Evolutionary conservation across 768 basidiomycete species (phyloP).

Genomic region (Mrakia hoshinonis): DNA sequence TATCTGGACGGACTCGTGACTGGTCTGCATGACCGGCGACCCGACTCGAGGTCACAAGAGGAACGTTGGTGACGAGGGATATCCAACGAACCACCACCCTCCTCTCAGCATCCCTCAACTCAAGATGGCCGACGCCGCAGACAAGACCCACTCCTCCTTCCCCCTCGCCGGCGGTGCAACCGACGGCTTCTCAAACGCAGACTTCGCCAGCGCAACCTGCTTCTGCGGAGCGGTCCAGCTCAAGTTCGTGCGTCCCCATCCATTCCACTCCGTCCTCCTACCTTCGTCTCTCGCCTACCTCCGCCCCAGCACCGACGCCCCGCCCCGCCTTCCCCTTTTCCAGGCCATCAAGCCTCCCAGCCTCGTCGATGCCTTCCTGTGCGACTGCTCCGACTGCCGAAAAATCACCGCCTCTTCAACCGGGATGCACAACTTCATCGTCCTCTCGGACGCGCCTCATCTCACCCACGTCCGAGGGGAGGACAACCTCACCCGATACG

Average conservation of each 20-base stretch:
- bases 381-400: constrained; percentile 37
- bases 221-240: constrained; percentile 35
- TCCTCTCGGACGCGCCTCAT: constrained; percentile 25
- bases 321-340: not conserved
- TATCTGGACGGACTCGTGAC: no score
- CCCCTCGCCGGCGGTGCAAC: constrained; percentile 21
- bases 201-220: constrained; percentile 35
- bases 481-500: constrained; percentile 32
- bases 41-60: no score
- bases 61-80: no score
- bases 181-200: constrained; percentile 33
- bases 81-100: not conserved
- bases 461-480: constrained; percentile 32
- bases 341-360: not conserved
- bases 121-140: not conserved
- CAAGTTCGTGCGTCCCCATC: constrained; percentile 29
- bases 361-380: constrained; percentile 30
- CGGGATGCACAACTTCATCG: constrained; percentile 37
- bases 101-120: not conserved
- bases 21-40: no score
- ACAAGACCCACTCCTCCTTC: not conserved
- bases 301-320: no score
- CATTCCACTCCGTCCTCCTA: not conserved
- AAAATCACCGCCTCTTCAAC: constrained; percentile 36
- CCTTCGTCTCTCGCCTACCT: not conserved